Evolutionary conservation across 768 basidiomycete species (phyloP).

Genomic region (Leccinum sublutescens): DNA sequence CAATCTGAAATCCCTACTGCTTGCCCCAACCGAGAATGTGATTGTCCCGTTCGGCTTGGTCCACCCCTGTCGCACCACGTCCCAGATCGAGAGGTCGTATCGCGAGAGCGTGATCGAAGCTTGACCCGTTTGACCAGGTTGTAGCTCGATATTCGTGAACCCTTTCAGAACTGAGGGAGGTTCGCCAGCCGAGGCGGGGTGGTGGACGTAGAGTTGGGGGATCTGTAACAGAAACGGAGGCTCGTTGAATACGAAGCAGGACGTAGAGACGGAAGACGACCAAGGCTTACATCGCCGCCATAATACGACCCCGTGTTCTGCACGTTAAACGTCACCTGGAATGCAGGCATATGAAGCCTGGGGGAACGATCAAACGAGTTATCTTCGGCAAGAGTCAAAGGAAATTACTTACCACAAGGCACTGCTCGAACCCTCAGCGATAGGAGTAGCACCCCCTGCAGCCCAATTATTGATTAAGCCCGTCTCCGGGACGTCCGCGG

Average conservation of each 20-base stretch:
- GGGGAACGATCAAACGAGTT: background rate
- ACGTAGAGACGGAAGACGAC: background rate
- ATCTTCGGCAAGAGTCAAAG: no score
- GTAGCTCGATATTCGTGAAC: constrained; percentile 57
- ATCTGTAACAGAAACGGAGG: constrained; percentile 39
- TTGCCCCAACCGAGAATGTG: constrained; percentile 62
- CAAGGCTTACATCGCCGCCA: constrained; percentile 58
- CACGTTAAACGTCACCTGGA: constrained; percentile 60
- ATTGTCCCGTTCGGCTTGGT: constrained; percentile 62
- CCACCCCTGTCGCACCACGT: constrained; percentile 73
- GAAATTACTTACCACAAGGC: constrained; percentile 58
- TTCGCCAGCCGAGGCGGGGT: constrained; percentile 59
- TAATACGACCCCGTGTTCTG: constrained; percentile 58
- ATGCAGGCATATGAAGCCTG: constrained; percentile 67
- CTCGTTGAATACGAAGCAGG: background rate
- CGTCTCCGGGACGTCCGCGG: constrained; percentile 30
- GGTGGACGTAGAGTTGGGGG: constrained; percentile 74
- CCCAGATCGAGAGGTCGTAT: constrained; percentile 77
- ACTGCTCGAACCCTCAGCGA: constrained; percentile 55
- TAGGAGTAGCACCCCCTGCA: constrained; percentile 52
- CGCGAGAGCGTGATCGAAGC: constrained; percentile 61
- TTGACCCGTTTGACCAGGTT: constrained; percentile 43
- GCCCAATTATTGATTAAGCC: constrained; percentile 54
- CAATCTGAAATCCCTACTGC: constrained; percentile 62
- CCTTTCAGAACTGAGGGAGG: constrained; percentile 72